Evolutionary conservation across 306 rosid genomes (phyloP), one percentile per base, ranked within the genome.

Genomic region (Glycine soja): DNA sequence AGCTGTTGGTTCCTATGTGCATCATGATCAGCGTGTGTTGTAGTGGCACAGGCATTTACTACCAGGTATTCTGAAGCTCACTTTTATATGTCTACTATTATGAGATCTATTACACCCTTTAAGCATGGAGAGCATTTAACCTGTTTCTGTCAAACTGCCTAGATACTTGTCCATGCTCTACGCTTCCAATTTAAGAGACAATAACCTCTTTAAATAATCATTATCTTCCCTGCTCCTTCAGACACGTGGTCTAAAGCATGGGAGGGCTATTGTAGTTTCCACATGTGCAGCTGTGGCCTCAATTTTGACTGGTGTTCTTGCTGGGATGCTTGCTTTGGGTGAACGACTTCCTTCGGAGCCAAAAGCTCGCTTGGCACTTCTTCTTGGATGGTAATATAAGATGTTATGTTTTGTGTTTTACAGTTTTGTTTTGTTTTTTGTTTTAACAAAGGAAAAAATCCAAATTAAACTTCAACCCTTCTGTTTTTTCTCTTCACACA

Each of bases 251-350:
- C 87, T 93, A 78, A 93, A 93, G 89, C 98, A 93, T 81, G 98
- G 98, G 68, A 85, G 97, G 75, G 98, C 97, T 45, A 88, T 93
- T 72, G 90, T 93, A 5, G 89, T 93, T 68, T 91, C 98, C 46
- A 93, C 98, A 40, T 91, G 97, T 84, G 94, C 95, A 63, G 95
- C 98, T 34, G 97, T 93, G 79, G 98, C 98, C 62, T 93, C 98
- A 77, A 93, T 93, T 77, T 84, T 93, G 73, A 93, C 92, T 19
- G 95, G 97, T 79, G 98, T 90, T 13, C 88, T 91, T 80, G 97
- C 97, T 76, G 98, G 98, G 77, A 93, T 93, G 97, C 88, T 93
- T 85, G 98, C 98, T 48, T 84, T 93, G 86, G 98, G 98, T 38
- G 97, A 93, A 81, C 81, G 89, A 74, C 90, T 93, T 84, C 98